Percentiles rank a stretch among this genome's conserved stretches.
These are phyloP conservation scores for Sporisorium graminicola DNA, from an alignment of 1,284 basidiomycete species.

Conservation along the genomic window DNA sequence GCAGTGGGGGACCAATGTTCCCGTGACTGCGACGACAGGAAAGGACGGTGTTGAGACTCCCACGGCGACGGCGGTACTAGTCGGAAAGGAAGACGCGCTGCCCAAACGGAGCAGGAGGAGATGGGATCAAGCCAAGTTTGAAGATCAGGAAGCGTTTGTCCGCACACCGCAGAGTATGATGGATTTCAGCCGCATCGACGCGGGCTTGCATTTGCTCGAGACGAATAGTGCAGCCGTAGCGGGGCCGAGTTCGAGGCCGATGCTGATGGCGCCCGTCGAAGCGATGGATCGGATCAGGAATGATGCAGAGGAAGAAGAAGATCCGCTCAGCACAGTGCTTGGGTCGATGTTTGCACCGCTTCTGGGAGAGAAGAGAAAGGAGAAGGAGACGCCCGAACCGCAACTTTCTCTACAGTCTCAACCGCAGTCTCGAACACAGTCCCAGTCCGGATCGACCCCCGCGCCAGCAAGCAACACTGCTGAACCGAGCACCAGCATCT, in stretches of 20 bases:
- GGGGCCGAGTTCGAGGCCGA: slow-evolving; percentile 42
- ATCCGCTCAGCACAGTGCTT: slow-evolving; percentile 28
- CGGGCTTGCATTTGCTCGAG: slow-evolving; percentile 15
- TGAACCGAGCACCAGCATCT: background rate
- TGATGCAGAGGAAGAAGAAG: slow-evolving; percentile 24
- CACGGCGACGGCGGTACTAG: background rate
- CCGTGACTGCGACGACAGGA: background rate
- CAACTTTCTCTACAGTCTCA: slow-evolving; percentile 5
- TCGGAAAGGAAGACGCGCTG: slow-evolving; percentile 6
- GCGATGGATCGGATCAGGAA: slow-evolving; percentile 36
- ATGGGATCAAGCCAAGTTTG: slow-evolving; percentile 56
- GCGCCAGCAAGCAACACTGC: slow-evolving; percentile 6
- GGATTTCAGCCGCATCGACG: slow-evolving; percentile 53
- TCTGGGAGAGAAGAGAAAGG: slow-evolving; percentile 41
- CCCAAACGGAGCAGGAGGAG: slow-evolving; percentile 11
- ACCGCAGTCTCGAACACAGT: slow-evolving; percentile 9
- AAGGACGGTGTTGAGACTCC: background rate
- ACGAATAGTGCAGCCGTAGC: slow-evolving; percentile 2
- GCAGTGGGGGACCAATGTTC: slow-evolving; percentile 53
- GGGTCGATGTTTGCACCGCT: slow-evolving; percentile 25
- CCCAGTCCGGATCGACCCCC: slow-evolving; percentile 6
- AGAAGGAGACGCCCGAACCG: slow-evolving; percentile 37
- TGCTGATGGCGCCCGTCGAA: slow-evolving; percentile 24
- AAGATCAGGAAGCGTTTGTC: slow-evolving; percentile 76
- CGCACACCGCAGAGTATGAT: slow-evolving; percentile 83